These are phyloP conservation scores for Phyllostachys edulis DNA, from an alignment of 176 grass and related monocot species.

Conservation along the genomic window DNA sequence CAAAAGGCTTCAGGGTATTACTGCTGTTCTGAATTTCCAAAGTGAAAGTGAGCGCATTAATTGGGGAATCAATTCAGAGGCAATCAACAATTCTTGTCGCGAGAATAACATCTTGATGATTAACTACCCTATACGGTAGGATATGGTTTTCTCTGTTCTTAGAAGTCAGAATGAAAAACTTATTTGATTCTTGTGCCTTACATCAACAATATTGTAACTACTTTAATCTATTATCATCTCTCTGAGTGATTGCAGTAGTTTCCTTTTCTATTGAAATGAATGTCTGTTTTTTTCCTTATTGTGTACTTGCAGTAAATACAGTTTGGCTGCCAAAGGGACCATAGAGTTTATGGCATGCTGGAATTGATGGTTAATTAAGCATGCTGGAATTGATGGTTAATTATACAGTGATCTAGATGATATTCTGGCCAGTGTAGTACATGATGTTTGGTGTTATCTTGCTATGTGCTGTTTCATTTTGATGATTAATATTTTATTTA, in stretches of 20 bases:
- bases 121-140: constrained; percentile 92
- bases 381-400: background rate
- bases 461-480: background rate
- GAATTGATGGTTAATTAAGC: background rate
- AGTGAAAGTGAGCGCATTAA: constrained; percentile 88
- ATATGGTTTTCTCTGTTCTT: background rate
- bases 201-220: background rate
- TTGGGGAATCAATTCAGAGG: constrained; percentile 92
- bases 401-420: background rate
- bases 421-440: background rate
- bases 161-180: background rate
- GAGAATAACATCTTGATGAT: constrained; percentile 87
- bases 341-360: background rate
- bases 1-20: constrained; percentile 84
- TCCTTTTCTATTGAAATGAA: background rate
- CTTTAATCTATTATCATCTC: background rate
- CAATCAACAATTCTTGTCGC: constrained; percentile 71
- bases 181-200: constrained; percentile 17
- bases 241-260: background rate
- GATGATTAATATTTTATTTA: background rate
- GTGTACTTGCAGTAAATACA: background rate
- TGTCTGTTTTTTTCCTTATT: background rate
- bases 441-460: background rate
- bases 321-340: background rate
- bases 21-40: constrained; percentile 93